Conservation (phyloP, 345 rosid species). For the Aegle marmelos region DNA sequence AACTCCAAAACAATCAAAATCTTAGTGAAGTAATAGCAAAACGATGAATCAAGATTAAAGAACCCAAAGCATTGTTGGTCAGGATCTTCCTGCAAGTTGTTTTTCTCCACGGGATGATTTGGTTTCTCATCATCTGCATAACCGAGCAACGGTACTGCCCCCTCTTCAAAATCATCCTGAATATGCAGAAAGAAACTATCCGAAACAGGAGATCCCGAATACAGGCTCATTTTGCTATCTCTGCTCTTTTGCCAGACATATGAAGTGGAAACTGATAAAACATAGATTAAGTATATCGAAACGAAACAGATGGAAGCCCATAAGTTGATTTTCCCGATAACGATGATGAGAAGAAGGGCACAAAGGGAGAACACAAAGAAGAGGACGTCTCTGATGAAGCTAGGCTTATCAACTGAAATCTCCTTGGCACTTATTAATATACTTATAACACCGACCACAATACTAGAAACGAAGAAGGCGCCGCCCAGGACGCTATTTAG, state of each 20-base stretch:
- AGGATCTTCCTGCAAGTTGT: conserved; percentile 6
- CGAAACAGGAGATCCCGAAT: conserved; percentile 1
- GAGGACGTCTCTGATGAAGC: conserved; percentile 68
- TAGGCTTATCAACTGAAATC: conserved; percentile 50
- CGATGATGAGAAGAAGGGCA: conserved; percentile 55
- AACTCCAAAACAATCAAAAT: conserved; percentile 48
- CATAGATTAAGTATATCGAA: conserved; percentile 61
- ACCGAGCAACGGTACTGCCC: conserved; percentile 52
- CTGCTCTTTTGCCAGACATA: conserved; percentile 25
- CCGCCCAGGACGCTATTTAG: conserved; percentile 82
- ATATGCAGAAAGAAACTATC: neutral
- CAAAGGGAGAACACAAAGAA: conserved; percentile 66
- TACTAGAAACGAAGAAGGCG: conserved; percentile 71
- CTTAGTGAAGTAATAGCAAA: conserved; percentile 22
- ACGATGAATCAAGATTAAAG: conserved; percentile 25
- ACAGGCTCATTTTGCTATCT: conserved; percentile 10
- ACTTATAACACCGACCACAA: conserved; percentile 75
- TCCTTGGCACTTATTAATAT: conserved; percentile 31
- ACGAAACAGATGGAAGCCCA: conserved; percentile 65
- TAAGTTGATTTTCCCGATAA: conserved; percentile 48
- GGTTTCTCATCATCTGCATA: conserved; percentile 45
- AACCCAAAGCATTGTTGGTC: conserved; percentile 5
- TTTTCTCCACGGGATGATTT: conserved; percentile 12
- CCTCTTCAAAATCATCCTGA: conserved; percentile 24
- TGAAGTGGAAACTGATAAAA: conserved; percentile 52